Percentiles rank a stretch among this genome's conserved stretches.
These are phyloP conservation scores for Neoboletus subvelutipes DNA, from an alignment of 768 basidiomycete genomes.

Conservation along the genomic window DNA sequence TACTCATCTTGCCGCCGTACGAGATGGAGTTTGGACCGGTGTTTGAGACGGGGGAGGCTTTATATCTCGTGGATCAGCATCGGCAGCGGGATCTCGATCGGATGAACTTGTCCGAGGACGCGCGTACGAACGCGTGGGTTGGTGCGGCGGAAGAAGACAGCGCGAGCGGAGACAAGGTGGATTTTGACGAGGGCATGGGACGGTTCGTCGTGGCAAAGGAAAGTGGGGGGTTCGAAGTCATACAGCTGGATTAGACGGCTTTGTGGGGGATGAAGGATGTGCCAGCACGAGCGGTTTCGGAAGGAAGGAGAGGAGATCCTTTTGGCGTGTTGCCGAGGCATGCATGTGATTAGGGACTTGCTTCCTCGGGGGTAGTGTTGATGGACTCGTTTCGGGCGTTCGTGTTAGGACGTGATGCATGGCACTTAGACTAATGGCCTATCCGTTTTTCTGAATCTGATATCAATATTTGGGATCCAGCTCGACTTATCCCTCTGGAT, in stretches of 20 bases:
- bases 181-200: constrained; percentile 34
- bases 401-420: background rate
- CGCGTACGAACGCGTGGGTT: background rate
- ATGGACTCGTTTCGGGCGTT: background rate
- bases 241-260: constrained; percentile 18
- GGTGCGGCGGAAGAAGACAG: background rate
- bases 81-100: background rate
- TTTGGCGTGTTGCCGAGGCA: background rate
- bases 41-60: constrained; percentile 24
- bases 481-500: background rate
- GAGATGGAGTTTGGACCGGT: constrained; percentile 31
- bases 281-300: background rate
- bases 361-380: background rate
- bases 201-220: constrained; percentile 29
- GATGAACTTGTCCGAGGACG: background rate
- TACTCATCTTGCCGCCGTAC: constrained; percentile 27
- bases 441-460: too few relatives aligned
- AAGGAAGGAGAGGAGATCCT: background rate
- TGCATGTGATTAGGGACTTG: background rate
- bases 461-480: background rate
- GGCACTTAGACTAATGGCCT: background rate
- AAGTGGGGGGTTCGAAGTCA: constrained; percentile 29
- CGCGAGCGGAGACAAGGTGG: constrained; percentile 20
- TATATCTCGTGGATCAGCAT: constrained; percentile 16
- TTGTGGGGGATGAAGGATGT: background rate